Conservation (phyloP, 2,329 filamentous ascomycete species). For the Chrysoporthe austroafricana region DNA sequence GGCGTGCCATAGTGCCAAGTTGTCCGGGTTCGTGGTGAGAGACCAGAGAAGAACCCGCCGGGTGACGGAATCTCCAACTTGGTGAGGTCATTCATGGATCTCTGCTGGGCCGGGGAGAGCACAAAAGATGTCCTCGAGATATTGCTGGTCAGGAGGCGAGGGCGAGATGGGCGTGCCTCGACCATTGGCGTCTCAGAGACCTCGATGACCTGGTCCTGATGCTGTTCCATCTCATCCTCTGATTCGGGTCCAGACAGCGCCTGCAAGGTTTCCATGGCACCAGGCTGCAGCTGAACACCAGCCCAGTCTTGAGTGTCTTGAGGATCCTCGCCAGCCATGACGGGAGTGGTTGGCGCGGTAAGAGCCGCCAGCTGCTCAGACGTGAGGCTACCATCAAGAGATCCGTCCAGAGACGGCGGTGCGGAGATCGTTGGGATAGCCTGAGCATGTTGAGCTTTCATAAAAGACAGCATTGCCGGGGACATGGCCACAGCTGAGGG, state of each 20-base stretch:
- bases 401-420: slow-evolving; percentile 88
- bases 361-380: slow-evolving; percentile 85
- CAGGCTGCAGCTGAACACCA: slow-evolving; percentile 76
- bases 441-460: slow-evolving; percentile 64
- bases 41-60: slow-evolving; percentile 85
- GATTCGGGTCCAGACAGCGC: slow-evolving; percentile 65
- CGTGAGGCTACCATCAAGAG: slow-evolving; percentile 83
- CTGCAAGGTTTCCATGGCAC: slow-evolving; percentile 79
- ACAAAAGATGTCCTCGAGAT: slow-evolving; percentile 37
- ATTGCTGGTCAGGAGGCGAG: slow-evolving; percentile 52
- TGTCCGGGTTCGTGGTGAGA: slow-evolving; percentile 74
- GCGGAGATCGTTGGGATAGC: slow-evolving; percentile 76
- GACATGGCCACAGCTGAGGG: slow-evolving; percentile 75
- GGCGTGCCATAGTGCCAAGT: slow-evolving; percentile 73
- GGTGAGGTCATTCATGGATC: slow-evolving; percentile 73
- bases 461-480: slow-evolving; percentile 72
- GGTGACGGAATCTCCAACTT: slow-evolving; percentile 89
- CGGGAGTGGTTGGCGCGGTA: slow-evolving; percentile 84
- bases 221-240: slow-evolving; percentile 62
- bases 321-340: slow-evolving; percentile 62
- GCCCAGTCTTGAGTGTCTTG: slow-evolving; percentile 68
- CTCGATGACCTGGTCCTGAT: slow-evolving; percentile 60
- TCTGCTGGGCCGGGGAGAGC: slow-evolving; percentile 54
- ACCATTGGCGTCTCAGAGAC: slow-evolving; percentile 47
- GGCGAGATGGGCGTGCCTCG: slow-evolving; percentile 58